Evolutionary conservation across 2,329 filamentous ascomycete species (phyloP), one percentile per base, ranked within the genome.

Genomic region (Colletotrichum lini): DNA sequence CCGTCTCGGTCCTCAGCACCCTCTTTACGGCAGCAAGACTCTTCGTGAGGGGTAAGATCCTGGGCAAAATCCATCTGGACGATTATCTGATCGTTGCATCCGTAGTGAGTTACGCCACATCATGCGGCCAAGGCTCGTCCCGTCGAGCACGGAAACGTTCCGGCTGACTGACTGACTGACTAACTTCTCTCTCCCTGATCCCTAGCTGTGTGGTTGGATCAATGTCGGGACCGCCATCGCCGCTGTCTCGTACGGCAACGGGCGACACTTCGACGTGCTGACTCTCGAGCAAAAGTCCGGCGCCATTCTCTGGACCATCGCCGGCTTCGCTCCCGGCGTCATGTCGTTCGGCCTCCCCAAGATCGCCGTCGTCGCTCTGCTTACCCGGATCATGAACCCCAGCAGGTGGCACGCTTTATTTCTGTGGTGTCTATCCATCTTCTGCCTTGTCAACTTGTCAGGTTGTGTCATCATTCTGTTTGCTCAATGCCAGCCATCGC

Each of bases 401-500:
- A 35, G 30, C 30, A 35, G 30, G 9, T 9, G 30, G 30, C 30
- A 35, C 9, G 30, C 30, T 7, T 35, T 35, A 2, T 35, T 35
- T 8, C 30, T 10, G 30, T 35, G 30, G 30, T 35, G 30, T 35
- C 30, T 35, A 35, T 35, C 30, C 30, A 10, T 35, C 30, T 35
- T 35, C 30, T 35, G 30, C 30, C 30, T 35, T 9, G 30, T 35
- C 9, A 35, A 35, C 30, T 2, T 35, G 9, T 9, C 10, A 35
- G 30, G 30, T 8, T 35, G 30, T 35, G 30, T 35, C 30, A 10
- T 35, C 30, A 10, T 85, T 7, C 73, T 85, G 1, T 82, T 85
- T 49, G 82, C 79, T 1, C 83, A 82, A 69, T 87, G 85, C 74
- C 76, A 75, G 2, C 85, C 85, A 0, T 68, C 74, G 3, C 52